A percentile compares a stretch with the other conserved stretches of the same genome.
Conservation (phyloP, 208 protist species). For the Trypanosoma lewisi region DNA sequence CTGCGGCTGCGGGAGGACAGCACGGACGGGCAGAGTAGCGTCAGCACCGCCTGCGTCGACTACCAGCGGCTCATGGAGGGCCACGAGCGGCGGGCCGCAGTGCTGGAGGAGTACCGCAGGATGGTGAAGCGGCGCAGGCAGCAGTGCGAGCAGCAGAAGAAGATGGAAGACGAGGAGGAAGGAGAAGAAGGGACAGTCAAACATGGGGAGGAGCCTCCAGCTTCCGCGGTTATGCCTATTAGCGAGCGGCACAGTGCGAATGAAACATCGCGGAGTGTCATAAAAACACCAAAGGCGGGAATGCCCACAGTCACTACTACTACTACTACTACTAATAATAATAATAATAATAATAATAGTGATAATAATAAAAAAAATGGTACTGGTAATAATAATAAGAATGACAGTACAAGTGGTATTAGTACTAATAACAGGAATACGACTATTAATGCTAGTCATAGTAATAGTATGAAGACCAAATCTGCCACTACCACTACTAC, state of each 20-base stretch:
- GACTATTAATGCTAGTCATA: too few relatives aligned
- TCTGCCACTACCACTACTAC: not conserved
- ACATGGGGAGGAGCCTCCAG: not conserved
- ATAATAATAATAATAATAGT: too few relatives aligned
- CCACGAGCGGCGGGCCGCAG: constrained; percentile 39
- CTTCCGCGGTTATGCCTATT: not conserved
- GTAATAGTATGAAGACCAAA: too few relatives aligned
- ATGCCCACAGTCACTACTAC: not conserved
- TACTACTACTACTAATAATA: not conserved
- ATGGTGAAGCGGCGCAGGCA: constrained; percentile 35
- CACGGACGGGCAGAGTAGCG: constrained; percentile 40
- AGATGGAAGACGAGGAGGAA: constrained; percentile 7
- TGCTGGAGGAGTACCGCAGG: constrained; percentile 60
- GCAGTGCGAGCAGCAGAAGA: constrained; percentile 4
- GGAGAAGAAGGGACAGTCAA: not conserved
- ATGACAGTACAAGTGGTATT: too few relatives aligned
- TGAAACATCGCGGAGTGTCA: not conserved
- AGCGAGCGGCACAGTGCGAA: constrained; percentile 1
- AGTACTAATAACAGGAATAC: too few relatives aligned
- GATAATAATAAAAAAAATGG: too few relatives aligned
- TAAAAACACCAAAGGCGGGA: not conserved
- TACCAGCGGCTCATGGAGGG: constrained; percentile 52
- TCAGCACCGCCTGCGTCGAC: constrained; percentile 41
- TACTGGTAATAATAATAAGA: too few relatives aligned
- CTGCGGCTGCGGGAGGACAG: constrained; percentile 1